Base-by-base conservation (phyloP, 2,329 filamentous ascomycete species). In the Penicillium sp. region DNA sequence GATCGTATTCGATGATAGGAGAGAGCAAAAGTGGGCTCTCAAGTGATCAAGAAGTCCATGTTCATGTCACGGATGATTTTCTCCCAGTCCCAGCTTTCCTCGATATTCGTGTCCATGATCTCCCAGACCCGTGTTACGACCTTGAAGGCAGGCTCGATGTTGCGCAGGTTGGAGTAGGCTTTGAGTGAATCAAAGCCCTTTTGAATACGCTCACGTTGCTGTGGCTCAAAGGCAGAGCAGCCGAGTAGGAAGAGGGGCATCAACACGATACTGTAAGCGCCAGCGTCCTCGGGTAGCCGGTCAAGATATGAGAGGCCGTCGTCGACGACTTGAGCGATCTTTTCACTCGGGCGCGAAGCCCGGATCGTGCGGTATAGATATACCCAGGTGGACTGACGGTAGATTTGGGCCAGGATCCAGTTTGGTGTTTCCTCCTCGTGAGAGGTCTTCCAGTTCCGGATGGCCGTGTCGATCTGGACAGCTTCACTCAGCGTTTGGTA, bases 401-500 rank as follows among this genome's bases (percentile, higher is more conserved):
- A 85, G 6, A 85, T 71, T 68, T 85, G 80, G 1, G 81, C 81
- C 42, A 82, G 76, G 29, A 73, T 78, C 69, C 78, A 83, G 50
- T 82, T 81, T 5, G 80, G 74, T 5, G 79, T 77, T 39, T 79
- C 76, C 2, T 75, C 71, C 10, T 73, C 64, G 52, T 83, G 80
- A 0, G 74, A 76, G 2, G 89, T 89, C 23, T 81, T 80, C 91
- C 91, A 96, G 13, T 83, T 80, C 6, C 85, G 81, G 47, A 96
- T 86, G 5, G 82, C 85, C 13, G 81, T 81, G 60, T 95, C 88
- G 62, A 96, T 91, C 47, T 86, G 83, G 6, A 87, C 85, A 0
- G 89, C 90, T 42, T 84, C 82, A 62, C 85, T 87, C 9, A 94
- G 76, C 10, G 85, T 86, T 23, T 82, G 79, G 65, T 90, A 91